These are phyloP conservation scores for Coemansia sp. DNA, from an alignment of 192 early-diverging fungal species.

Conservation along the genomic window DNA sequence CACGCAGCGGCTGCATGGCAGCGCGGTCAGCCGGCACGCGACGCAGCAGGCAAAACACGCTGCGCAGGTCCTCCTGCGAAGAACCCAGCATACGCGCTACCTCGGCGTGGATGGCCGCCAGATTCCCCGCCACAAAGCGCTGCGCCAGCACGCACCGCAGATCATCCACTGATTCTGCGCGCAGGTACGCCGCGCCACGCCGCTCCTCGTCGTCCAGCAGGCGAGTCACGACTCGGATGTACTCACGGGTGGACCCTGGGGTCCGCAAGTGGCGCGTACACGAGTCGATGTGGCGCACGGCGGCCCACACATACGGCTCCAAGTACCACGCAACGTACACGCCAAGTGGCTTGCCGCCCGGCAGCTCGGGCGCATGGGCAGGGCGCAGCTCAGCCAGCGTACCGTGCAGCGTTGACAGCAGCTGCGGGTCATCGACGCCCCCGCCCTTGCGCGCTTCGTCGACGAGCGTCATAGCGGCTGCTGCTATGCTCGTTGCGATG, in stretches of 20 bases:
- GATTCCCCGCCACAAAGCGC: constrained; percentile 75
- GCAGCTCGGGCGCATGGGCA: not conserved
- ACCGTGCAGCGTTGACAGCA: not conserved
- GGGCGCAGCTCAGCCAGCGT: not conserved
- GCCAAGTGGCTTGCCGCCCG: not conserved
- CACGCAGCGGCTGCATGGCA: constrained; percentile 75
- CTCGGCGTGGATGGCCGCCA: constrained; percentile 76
- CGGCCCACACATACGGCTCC: not conserved
- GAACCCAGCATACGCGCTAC: constrained; percentile 76
- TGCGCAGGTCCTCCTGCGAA: constrained; percentile 80
- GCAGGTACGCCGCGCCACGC: constrained; percentile 76
- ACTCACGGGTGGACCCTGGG: constrained; percentile 82
- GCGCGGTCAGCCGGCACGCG: constrained; percentile 61
- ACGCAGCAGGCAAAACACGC: constrained; percentile 72
- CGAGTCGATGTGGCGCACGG: constrained; percentile 61
- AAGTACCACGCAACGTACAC: not conserved
- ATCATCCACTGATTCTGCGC: constrained; percentile 64
- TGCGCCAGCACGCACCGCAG: constrained; percentile 72
- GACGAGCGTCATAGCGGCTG: not conserved
- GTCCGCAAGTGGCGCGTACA: constrained; percentile 78
- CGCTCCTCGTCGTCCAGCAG: constrained; percentile 70
- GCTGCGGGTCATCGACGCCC: not conserved
- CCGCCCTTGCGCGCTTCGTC: not conserved
- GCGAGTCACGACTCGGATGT: constrained; percentile 84
- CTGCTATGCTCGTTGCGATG: not conserved